Percentiles rank a stretch among this genome's conserved stretches.
Evolutionary conservation across 176 grass and related monocot genomes (phyloP).

Genomic region (Zizania latifolia): DNA sequence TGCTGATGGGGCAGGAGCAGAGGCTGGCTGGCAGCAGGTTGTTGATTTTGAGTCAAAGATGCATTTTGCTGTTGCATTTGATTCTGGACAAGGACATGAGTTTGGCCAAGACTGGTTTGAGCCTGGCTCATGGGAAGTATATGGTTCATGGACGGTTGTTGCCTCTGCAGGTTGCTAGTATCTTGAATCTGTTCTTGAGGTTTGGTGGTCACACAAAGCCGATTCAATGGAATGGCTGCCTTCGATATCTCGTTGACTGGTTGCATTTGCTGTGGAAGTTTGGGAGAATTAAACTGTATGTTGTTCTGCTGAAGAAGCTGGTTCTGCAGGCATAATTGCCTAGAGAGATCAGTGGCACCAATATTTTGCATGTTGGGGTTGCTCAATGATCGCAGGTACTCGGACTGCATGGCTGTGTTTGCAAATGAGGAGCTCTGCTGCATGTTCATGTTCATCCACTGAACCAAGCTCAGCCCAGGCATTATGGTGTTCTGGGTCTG

Average conservation of each 20-base stretch:
- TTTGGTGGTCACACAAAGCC: slow-evolving; percentile 32
- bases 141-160: slow-evolving; percentile 46
- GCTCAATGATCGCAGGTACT: slow-evolving; percentile 53
- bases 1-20: slow-evolving; percentile 22
- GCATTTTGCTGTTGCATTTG: slow-evolving; percentile 47
- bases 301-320: slow-evolving; percentile 69
- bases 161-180: slow-evolving; percentile 37
- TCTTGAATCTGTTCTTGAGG: slow-evolving; percentile 49
- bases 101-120: slow-evolving; percentile 43
- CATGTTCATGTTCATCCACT: slow-evolving; percentile 94
- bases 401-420: slow-evolving; percentile 57
- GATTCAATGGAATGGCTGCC: slow-evolving; percentile 37
- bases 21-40: slow-evolving; percentile 21
- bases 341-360: slow-evolving; percentile 47
- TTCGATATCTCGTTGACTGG: slow-evolving; percentile 40
- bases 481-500: slow-evolving; percentile 74
- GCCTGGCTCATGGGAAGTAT: slow-evolving; percentile 44
- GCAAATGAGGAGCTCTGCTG: slow-evolving; percentile 64
- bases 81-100: slow-evolving; percentile 49
- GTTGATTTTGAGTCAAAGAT: slow-evolving; percentile 40
- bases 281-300: slow-evolving; percentile 42
- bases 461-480: slow-evolving; percentile 83
- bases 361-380: slow-evolving; percentile 51
- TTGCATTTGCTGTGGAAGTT: slow-evolving; percentile 56
- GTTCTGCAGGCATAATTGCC: slow-evolving; percentile 49